A percentile compares a stretch with the other conserved stretches of the same genome.
These are phyloP conservation scores for Sclerospora graminicola DNA, from an alignment of 352 stramenopile species.

Conservation along the genomic window DNA sequence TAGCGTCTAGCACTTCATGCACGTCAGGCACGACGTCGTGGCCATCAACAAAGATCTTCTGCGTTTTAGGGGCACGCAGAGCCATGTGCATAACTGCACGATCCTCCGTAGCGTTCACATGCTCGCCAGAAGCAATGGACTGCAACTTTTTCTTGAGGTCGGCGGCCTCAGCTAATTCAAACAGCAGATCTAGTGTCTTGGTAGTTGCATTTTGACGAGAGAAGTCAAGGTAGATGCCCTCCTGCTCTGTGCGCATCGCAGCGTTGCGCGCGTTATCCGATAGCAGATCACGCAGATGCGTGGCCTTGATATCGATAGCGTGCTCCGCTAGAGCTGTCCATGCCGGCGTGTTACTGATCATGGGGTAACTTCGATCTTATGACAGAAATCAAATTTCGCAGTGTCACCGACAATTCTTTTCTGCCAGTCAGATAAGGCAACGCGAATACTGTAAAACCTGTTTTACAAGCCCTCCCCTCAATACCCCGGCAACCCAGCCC, in stretches of 20 bases:
- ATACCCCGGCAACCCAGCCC: too few relatives aligned
- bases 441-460: too few relatives aligned
- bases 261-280: constrained; percentile 82
- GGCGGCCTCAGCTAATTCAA: constrained; percentile 86
- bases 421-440: too few relatives aligned
- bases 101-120: constrained; percentile 96
- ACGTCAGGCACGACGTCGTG: constrained; percentile 94
- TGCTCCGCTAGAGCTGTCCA: constrained; percentile 72
- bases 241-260: constrained; percentile 86
- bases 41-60: constrained; percentile 89
- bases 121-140: constrained; percentile 88
- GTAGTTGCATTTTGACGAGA: constrained; percentile 89
- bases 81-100: constrained; percentile 95
- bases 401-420: too few relatives aligned
- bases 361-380: constrained; percentile 1
- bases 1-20: constrained; percentile 91
- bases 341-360: constrained; percentile 67
- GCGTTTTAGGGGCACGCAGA: constrained; percentile 78
- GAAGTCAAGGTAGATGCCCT: constrained; percentile 92
- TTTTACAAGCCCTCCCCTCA: too few relatives aligned
- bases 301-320: constrained; percentile 68
- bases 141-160: constrained; percentile 77
- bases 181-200: constrained; percentile 85
- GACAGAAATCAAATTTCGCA: too few relatives aligned
- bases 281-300: constrained; percentile 88